Evolutionary conservation across 1,284 basidiomycete genomes (phyloP).

Genomic region (Pseudozyma pruni): DNA sequence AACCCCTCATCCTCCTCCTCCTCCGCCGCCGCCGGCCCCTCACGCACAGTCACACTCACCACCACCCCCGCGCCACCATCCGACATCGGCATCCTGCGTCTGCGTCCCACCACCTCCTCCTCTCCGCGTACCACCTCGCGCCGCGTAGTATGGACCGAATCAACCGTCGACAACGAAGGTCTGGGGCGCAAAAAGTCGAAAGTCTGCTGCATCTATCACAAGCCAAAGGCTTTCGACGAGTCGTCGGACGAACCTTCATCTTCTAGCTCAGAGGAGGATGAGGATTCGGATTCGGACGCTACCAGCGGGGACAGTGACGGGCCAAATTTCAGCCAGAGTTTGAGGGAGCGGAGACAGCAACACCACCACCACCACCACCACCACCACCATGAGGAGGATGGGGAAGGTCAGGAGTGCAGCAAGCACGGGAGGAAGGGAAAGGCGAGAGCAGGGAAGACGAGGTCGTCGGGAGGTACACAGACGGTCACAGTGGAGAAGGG

Average conservation of each 20-base stretch:
- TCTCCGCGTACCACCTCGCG: not conserved
- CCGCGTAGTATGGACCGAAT: constrained; percentile 59
- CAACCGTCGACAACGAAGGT: constrained; percentile 63
- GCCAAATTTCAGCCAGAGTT: constrained; percentile 1
- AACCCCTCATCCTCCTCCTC: not conserved
- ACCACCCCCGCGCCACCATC: not conserved
- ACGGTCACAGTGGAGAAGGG: constrained; percentile 9
- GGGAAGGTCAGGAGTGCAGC: not conserved
- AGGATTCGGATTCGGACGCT: not conserved
- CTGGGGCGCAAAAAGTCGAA: constrained; percentile 63
- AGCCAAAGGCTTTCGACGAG: constrained; percentile 63
- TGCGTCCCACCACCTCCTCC: constrained; percentile 7
- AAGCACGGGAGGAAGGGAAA: not conserved
- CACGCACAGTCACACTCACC: constrained; percentile 19
- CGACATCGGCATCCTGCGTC: constrained; percentile 16
- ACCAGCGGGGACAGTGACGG: constrained; percentile 6
- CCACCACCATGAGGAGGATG: not conserved
- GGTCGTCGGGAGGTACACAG: constrained; percentile 13
- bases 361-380: constrained; percentile 1
- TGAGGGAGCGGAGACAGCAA: constrained; percentile 18
- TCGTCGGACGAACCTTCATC: constrained; percentile 44
- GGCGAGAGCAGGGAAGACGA: not conserved
- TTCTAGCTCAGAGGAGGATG: not conserved
- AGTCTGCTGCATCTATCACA: constrained; percentile 67
- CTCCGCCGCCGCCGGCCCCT: constrained; percentile 8